Base-by-base conservation (phyloP, 768 basidiomycete genomes). In the Boletus tomentosulus region DNA sequence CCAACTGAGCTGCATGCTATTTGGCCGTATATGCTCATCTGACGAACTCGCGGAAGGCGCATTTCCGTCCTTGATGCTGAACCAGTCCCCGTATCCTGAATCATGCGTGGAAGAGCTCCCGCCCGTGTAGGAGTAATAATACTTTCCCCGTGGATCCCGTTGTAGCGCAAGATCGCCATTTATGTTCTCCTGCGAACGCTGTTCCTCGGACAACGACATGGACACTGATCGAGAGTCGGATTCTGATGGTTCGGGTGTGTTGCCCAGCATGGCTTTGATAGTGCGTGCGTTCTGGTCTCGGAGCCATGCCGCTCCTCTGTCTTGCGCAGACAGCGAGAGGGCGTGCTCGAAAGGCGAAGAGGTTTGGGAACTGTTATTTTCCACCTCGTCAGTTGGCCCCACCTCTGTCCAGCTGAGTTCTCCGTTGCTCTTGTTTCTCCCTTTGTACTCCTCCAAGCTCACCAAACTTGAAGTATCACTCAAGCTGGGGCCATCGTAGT, bases 401-500 rank as follows among this genome's bases (percentile, higher is more conserved):
- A 74, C 76, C 43, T 86, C 75, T 1, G 83, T 81, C 68, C 68
- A 69, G 35, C 57, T 66, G 45, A 69, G 58, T 10, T 69, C 68
- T 33, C 74, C 72, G 48, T 80, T 79, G 61, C 85, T 85, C 51
- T 74, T 77, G 59, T 85, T 86, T 42, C 78, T 73, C 44, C 75
- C 74, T 57, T 71, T 74, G 72, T 84, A 85, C 59, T 91, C 87
- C 41, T 95, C 89, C 64, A 86, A 62, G 66, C 90, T 92, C 22
- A 80, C 81, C 16, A 95, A 72, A 9, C 92, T 94, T 10, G 83
- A 84, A 2, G 92, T 90, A 60, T 97, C 95, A 9, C 91, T 93
- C 53, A 97, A 76, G 70, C 87, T 90, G 13, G 88, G 92, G 0
- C 92, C 92, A 67, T 97, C 94, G 61, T 92, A 95, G 56, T 95